These are phyloP conservation scores for Ceratocystis papillata DNA, from an alignment of 2,329 filamentous ascomycete species.

Conservation along the genomic window DNA sequence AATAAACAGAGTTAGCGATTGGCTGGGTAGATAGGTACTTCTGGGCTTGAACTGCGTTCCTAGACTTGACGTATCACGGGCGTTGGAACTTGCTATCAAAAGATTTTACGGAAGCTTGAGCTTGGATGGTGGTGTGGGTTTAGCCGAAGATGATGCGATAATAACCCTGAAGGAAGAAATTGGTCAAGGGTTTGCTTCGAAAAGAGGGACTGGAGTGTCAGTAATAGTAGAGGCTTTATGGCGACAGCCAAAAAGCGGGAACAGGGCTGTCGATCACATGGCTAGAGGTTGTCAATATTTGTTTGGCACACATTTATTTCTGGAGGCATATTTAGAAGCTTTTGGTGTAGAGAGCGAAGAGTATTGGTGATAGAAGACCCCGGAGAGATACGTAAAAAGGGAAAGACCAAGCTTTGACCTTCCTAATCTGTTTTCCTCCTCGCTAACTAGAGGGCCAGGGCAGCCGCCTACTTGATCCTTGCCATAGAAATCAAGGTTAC, in stretches of 20 bases:
- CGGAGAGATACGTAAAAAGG: not conserved
- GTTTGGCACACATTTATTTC: too few species aligned
- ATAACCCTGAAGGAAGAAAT: not conserved
- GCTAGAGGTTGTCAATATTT: too few species aligned
- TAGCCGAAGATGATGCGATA: not conserved
- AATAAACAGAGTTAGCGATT: not conserved
- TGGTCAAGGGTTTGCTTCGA: not conserved
- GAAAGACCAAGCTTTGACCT: not conserved
- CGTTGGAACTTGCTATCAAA: not conserved
- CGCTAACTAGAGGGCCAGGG: not conserved
- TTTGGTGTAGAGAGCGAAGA: too few species aligned
- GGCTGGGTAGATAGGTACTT: not conserved
- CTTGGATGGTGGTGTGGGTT: not conserved
- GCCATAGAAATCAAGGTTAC: not conserved
- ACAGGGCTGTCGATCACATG: too few species aligned
- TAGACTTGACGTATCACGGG: not conserved
- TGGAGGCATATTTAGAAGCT: too few species aligned
- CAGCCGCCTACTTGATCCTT: slow-evolving; percentile 6
- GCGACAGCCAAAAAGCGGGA: too few species aligned
- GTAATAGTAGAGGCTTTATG: too few species aligned
- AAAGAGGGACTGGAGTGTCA: not conserved
- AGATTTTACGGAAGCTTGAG: not conserved
- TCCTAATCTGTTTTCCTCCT: not conserved
- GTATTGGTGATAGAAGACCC: not conserved
- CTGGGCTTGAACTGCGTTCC: not conserved